A percentile compares a stretch with the other conserved stretches of the same genome.
These are phyloP conservation scores for Penicillium herquei DNA, from an alignment of 495 filamentous ascomycete genomes.

Conservation along the genomic window DNA sequence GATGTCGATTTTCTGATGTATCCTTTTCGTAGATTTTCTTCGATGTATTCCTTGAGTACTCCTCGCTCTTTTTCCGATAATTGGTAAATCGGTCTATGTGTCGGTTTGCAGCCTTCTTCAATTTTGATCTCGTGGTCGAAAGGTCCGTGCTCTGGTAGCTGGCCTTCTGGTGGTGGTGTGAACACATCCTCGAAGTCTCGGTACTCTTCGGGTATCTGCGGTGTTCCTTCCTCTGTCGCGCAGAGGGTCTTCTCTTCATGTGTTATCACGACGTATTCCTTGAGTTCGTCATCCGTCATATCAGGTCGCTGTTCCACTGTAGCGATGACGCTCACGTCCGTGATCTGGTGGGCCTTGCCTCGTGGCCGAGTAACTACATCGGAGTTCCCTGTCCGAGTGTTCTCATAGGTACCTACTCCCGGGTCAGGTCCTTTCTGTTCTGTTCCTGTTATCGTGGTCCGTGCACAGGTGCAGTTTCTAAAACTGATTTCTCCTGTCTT, in stretches of 20 bases:
- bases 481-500: neutral
- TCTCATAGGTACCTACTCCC: neutral
- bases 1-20: constrained; percentile 42
- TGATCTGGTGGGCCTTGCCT: neutral
- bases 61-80: neutral
- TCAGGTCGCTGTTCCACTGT: neutral
- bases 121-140: neutral
- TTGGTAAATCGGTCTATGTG: neutral
- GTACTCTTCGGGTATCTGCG: constrained; percentile 5
- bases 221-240: neutral
- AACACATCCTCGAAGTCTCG: constrained; percentile 3
- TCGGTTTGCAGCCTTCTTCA: neutral
- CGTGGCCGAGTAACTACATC: neutral
- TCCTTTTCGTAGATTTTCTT: constrained; percentile 6
- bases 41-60: constrained; percentile 2
- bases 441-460: neutral
- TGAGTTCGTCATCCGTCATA: neutral
- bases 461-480: neutral
- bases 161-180: neutral
- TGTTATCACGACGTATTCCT: neutral
- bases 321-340: neutral
- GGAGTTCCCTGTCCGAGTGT: neutral
- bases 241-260: neutral
- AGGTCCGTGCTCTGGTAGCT: constrained; percentile 1
- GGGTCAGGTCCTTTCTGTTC: neutral